Conservation (phyloP, 495 filamentous ascomycete species). For the Talaromyces wortmannii region DNA sequence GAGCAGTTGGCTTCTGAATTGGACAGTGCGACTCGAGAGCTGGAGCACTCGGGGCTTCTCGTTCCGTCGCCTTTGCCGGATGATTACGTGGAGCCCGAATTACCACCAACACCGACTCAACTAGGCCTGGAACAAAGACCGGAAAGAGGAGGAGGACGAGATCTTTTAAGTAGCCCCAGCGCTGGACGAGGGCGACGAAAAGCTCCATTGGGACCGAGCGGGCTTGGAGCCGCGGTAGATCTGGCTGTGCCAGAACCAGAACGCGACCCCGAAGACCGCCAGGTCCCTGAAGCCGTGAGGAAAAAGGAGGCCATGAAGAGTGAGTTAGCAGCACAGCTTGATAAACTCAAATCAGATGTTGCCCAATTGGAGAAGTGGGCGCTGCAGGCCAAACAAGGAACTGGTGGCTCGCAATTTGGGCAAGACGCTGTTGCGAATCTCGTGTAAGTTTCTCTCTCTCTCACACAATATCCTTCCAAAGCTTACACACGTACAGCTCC, state of each 20-base stretch:
- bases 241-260: neutral
- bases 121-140: conserved; percentile 42
- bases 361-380: conserved; percentile 30
- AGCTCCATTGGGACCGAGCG: neutral
- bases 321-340: conserved; percentile 23
- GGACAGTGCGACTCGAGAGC: conserved; percentile 24
- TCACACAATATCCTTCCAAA: neutral
- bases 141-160: conserved; percentile 23
- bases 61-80: conserved; percentile 26
- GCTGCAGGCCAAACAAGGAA: conserved; percentile 7
- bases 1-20: conserved; percentile 33
- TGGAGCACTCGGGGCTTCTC: conserved; percentile 10
- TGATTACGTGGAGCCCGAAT: conserved; percentile 52
- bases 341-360: conserved; percentile 27
- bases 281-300: conserved; percentile 16
- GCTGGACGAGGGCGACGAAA: conserved; percentile 6
- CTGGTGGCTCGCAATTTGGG: conserved; percentile 13
- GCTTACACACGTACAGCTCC: neutral
- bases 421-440: conserved; percentile 19
- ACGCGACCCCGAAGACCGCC: neutral
- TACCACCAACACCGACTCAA: conserved; percentile 65
- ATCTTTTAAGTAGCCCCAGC: conserved; percentile 35
- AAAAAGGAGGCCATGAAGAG: conserved; percentile 25
- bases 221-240: neutral
- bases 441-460: conserved; percentile 16